Conservation (phyloP, 805 yeast species). For the Priceomyces melissophilus region DNA sequence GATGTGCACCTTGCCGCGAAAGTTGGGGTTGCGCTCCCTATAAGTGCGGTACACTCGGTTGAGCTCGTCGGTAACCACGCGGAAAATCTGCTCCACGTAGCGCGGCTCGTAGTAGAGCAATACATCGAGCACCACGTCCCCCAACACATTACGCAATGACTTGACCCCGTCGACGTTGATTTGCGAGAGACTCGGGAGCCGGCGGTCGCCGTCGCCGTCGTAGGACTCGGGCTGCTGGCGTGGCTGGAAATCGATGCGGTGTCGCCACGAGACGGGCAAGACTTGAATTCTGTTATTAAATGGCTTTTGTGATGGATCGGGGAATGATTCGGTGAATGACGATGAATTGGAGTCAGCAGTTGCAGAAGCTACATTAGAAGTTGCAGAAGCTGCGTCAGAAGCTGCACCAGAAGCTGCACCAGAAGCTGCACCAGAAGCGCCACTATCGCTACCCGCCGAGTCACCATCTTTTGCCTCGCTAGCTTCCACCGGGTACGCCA, state of each 20-base stretch:
- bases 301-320: neutral
- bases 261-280: constrained; percentile 90
- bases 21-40: constrained; percentile 60
- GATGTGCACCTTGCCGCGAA: constrained; percentile 77
- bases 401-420: no score
- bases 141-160: constrained; percentile 72
- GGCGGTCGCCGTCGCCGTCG: constrained; percentile 34
- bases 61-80: constrained; percentile 58
- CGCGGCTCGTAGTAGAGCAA: constrained; percentile 72
- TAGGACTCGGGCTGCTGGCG: constrained; percentile 35
- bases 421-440: no score
- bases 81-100: constrained; percentile 59
- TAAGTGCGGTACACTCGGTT: constrained; percentile 61
- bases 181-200: constrained; percentile 63
- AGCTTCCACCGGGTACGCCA: constrained; percentile 28
- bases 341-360: no score
- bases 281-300: constrained; percentile 69
- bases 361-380: no score
- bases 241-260: constrained; percentile 62
- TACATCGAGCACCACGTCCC: constrained; percentile 84
- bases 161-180: constrained; percentile 76
- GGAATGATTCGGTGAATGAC: no score
- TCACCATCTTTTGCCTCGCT: neutral
- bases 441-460: no score
- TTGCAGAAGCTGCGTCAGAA: no score